A percentile compares a stretch with the other conserved stretches of the same genome.
Evolutionary conservation across 164 flowering plant genomes (phyloP).

Genomic region (Dillenia suffruticosa): DNA sequence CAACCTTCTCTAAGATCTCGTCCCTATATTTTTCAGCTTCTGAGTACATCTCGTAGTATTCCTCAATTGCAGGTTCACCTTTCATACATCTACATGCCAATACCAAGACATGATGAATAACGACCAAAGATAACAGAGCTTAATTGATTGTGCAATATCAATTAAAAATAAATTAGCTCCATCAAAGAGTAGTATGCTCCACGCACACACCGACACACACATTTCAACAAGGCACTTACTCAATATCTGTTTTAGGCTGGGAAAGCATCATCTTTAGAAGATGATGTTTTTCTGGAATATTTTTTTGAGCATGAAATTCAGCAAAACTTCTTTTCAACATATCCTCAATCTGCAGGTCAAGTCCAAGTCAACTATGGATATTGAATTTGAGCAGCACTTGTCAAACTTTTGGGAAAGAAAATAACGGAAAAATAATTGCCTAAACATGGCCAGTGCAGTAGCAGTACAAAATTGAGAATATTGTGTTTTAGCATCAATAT

Average conservation of each 20-base stretch:
- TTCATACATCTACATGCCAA: slow-evolving; percentile 74
- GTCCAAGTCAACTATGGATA: too few species aligned
- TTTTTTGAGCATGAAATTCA: slow-evolving; percentile 95
- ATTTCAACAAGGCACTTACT: slow-evolving; percentile 35
- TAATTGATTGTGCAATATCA: background rate
- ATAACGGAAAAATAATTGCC: too few species aligned
- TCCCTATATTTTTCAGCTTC: slow-evolving; percentile 59
- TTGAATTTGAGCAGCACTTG: too few species aligned
- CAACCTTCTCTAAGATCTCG: slow-evolving; percentile 51
- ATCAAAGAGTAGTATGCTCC: background rate
- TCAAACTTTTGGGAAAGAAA: too few species aligned
- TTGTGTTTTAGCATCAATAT: too few species aligned
- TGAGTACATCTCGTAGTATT: slow-evolving; percentile 65
- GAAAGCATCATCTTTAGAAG: slow-evolving; percentile 78
- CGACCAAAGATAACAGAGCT: background rate
- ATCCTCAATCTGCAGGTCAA: slow-evolving; percentile 78
- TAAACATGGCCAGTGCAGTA: too few species aligned
- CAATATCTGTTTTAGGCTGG: slow-evolving; percentile 66
- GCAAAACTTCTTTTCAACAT: slow-evolving; percentile 99
- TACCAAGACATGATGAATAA: slow-evolving; percentile 2
- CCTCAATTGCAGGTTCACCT: slow-evolving; percentile 96
- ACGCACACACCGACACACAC: background rate
- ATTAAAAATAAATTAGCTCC: background rate
- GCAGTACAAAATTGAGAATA: too few species aligned
- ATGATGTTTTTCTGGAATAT: slow-evolving; percentile 79